These are phyloP conservation scores for Aquilaria sinensis DNA, from an alignment of 345 rosid species.

Conservation along the genomic window DNA sequence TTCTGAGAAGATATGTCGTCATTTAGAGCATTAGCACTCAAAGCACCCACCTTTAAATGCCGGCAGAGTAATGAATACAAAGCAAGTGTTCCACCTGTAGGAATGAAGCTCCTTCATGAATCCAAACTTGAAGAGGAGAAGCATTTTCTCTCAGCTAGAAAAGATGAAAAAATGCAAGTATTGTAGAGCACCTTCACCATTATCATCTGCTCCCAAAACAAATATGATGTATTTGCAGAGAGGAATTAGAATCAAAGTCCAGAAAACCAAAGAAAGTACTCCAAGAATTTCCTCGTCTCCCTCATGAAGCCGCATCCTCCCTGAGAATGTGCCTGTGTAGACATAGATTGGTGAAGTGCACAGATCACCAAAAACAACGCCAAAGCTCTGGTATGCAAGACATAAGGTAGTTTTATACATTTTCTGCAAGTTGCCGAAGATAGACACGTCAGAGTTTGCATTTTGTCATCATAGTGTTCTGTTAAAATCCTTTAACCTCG, in stretches of 20 bases:
- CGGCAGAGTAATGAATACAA: slow-evolving; percentile 35
- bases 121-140: background rate
- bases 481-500: background rate
- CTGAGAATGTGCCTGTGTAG: slow-evolving; percentile 25
- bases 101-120: slow-evolving; percentile 9
- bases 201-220: slow-evolving; percentile 31
- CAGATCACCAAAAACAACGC: slow-evolving; percentile 30
- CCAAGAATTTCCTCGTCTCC: slow-evolving; percentile 32
- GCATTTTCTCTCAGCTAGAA: slow-evolving; percentile 6
- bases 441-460: background rate
- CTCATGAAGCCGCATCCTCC: slow-evolving; percentile 16
- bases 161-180: slow-evolving; percentile 10
- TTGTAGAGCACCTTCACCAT: slow-evolving; percentile 27
- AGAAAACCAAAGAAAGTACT: slow-evolving; percentile 33
- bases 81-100: slow-evolving; percentile 37
- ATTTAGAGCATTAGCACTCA: slow-evolving; percentile 7
- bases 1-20: slow-evolving; percentile 15
- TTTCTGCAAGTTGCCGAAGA: slow-evolving; percentile 17
- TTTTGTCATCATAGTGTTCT: background rate
- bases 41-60: slow-evolving; percentile 20
- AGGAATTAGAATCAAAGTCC: slow-evolving; percentile 35
- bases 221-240: slow-evolving; percentile 28
- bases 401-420: slow-evolving; percentile 19
- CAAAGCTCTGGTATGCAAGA: slow-evolving; percentile 32
- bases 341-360: slow-evolving; percentile 26